A percentile compares a stretch with the other conserved stretches of the same genome.
Conservation (phyloP, 78 protist species). For the Tieghemostelium lacteum region DNA sequence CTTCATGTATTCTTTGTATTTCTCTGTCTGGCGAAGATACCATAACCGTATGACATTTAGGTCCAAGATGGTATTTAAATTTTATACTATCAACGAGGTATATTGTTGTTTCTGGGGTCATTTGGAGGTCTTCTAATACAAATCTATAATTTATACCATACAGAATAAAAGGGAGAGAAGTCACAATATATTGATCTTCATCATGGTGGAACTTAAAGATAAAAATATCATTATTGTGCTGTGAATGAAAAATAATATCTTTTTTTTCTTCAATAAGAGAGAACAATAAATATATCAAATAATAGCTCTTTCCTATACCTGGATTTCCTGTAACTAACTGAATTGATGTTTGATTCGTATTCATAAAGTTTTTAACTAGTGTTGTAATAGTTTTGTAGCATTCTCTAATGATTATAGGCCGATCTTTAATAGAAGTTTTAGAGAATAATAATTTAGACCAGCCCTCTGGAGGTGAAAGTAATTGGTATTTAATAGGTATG, state of each 20-base stretch:
- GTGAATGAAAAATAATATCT: background rate
- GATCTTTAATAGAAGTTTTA: no score
- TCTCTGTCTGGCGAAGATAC: background rate
- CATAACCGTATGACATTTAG: background rate
- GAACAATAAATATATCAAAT: background rate
- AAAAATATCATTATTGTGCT: background rate
- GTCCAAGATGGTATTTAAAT: background rate
- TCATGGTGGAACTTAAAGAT: background rate
- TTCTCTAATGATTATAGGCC: no score
- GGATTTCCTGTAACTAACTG: background rate
- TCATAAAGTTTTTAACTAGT: no score
- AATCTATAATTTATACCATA: no score
- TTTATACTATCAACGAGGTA: background rate
- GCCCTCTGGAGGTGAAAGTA: no score
- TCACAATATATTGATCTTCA: background rate
- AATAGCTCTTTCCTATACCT: background rate
- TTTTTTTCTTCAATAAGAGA: background rate
- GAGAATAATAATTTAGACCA: no score
- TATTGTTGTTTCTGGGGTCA: no score
- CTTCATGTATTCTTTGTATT: background rate
- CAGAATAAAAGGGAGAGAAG: background rate
- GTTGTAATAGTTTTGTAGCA: no score
- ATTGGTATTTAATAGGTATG: no score
- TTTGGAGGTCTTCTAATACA: background rate
- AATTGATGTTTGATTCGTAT: no score